A percentile compares a stretch with the other conserved stretches of the same genome.
Conservation (phyloP, 305 asterid species). For the Fraxinus velutina region DNA sequence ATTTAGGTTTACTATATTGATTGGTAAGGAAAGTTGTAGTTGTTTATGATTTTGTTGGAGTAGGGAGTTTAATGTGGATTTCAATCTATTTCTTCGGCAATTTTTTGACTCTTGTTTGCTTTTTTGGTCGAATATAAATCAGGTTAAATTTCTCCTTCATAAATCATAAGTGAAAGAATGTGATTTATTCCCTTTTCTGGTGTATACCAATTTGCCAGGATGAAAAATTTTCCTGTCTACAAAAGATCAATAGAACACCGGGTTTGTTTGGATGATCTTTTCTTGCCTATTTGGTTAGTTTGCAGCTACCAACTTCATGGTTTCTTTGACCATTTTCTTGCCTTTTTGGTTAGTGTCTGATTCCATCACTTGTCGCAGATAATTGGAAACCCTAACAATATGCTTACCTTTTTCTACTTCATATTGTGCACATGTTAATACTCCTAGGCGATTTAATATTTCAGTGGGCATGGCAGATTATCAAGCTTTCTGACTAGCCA, state of each 20-base stretch:
- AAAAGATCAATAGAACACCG: neutral
- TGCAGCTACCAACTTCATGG: neutral
- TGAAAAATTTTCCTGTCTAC: neutral
- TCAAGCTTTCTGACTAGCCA: neutral
- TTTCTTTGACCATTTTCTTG: neutral
- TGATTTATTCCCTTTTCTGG: neutral
- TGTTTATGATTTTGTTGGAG: neutral
- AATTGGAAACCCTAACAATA: neutral
- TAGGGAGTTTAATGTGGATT: neutral
- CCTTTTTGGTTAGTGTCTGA: neutral
- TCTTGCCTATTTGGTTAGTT: neutral
- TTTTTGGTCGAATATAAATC: neutral
- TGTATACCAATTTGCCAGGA: neutral
- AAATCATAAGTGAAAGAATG: neutral
- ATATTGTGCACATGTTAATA: neutral
- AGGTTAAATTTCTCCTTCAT: neutral
- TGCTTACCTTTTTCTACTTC: neutral
- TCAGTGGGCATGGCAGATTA: neutral
- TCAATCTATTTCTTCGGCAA: neutral
- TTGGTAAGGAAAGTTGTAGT: neutral
- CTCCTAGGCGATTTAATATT: neutral
- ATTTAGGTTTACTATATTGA: neutral
- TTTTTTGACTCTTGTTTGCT: neutral
- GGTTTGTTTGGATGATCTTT: neutral
- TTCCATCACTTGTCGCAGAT: neutral